Conservation (phyloP, 352 stramenopile genomes). For the Globisporangium acanthophoron region DNA sequence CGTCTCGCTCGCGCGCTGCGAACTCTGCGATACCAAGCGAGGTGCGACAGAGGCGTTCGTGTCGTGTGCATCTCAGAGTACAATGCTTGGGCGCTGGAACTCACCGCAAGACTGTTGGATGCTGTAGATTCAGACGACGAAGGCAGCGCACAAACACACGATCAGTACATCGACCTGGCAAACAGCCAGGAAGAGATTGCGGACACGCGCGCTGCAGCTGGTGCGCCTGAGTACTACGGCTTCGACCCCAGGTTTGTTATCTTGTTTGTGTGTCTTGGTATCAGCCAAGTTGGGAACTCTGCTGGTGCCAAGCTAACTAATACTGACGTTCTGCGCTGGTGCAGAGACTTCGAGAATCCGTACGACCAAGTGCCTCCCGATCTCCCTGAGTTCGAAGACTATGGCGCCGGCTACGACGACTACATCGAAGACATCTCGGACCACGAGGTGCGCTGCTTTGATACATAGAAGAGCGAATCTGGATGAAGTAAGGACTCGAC, state of each 20-base stretch:
- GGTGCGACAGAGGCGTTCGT: background rate
- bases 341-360: conserved; percentile 38
- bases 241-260: conserved; percentile 7
- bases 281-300: background rate
- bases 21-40: conserved; percentile 44
- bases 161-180: conserved; percentile 33
- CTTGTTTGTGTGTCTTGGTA: background rate
- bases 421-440: conserved; percentile 65
- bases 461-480: background rate
- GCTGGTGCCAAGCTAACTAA: background rate
- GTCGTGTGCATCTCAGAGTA: background rate
- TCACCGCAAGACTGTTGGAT: background rate
- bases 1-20: conserved; percentile 25
- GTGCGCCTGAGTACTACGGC: conserved; percentile 10
- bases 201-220: background rate
- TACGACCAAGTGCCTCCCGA: conserved; percentile 23
- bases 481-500: too few species aligned
- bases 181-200: conserved; percentile 21
- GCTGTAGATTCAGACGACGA: conserved; percentile 5
- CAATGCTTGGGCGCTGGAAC: background rate
- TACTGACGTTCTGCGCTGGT: background rate
- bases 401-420: conserved; percentile 15
- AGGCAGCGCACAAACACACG: conserved; percentile 8
- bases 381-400: conserved; percentile 15
- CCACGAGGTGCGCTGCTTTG: conserved; percentile 32